Conservation (phyloP, 1,284 basidiomycete genomes). For the Schizopora paradoxa region DNA sequence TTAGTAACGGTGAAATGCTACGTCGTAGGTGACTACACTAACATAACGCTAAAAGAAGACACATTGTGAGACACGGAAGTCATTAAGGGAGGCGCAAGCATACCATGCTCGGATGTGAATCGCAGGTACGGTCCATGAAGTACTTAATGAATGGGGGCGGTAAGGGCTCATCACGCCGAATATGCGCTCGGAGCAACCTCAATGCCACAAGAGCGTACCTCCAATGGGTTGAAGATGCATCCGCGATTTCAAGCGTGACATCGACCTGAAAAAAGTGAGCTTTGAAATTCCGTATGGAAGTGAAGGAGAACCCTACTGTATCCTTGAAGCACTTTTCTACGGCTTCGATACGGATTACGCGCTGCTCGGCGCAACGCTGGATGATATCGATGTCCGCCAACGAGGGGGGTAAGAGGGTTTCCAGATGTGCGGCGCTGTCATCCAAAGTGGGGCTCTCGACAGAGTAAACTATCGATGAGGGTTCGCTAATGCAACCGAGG, state of each 20-base stretch:
- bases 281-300: not conserved
- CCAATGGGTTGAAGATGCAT: slow-evolving; percentile 72
- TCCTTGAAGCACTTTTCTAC: slow-evolving; percentile 36
- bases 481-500: slow-evolving; percentile 55
- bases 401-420: slow-evolving; percentile 30
- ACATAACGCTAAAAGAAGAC: slow-evolving; percentile 50
- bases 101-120: slow-evolving; percentile 61
- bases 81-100: slow-evolving; percentile 30
- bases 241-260: slow-evolving; percentile 46
- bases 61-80: slow-evolving; percentile 1
- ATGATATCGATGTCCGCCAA: slow-evolving; percentile 36
- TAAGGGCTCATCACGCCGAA: slow-evolving; percentile 69
- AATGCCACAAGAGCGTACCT: slow-evolving; percentile 74
- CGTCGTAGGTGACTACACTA: slow-evolving; percentile 22
- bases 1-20: slow-evolving; percentile 4
- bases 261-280: slow-evolving; percentile 28
- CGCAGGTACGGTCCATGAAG: slow-evolving; percentile 50
- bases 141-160: slow-evolving; percentile 47
- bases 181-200: slow-evolving; percentile 67
- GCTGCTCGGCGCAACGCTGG: slow-evolving; percentile 38
- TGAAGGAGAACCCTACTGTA: slow-evolving; percentile 32
- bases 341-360: slow-evolving; percentile 43
- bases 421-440: slow-evolving; percentile 33
- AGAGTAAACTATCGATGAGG: slow-evolving; percentile 49
- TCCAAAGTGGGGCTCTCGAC: slow-evolving; percentile 41